These are phyloP conservation scores for Solanum hybrid DNA, from an alignment of 305 asterid genomes.

Conservation along the genomic window DNA sequence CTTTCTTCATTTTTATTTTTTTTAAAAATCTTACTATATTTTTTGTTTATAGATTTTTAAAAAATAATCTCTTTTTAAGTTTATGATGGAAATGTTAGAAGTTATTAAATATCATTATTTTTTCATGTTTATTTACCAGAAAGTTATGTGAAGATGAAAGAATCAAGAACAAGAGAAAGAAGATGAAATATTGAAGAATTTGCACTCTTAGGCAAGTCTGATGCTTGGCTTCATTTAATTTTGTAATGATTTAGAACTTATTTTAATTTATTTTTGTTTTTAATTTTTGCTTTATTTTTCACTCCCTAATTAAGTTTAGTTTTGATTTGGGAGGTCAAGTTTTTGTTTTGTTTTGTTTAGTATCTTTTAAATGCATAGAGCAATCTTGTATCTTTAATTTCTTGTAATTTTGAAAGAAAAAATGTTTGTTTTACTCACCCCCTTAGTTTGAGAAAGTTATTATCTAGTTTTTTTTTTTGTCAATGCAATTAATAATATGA, in stretches of 20 bases:
- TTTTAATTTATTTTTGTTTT: background rate
- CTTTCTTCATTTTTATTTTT: background rate
- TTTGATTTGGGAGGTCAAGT: background rate
- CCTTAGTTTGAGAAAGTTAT: background rate
- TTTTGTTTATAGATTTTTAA: too few relatives aligned
- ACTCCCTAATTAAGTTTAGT: background rate
- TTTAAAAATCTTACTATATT: background rate
- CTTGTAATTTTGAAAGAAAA: background rate
- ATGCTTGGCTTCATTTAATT: constrained; percentile 50
- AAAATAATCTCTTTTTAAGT: background rate
- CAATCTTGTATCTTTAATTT: background rate
- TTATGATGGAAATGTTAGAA: too few relatives aligned
- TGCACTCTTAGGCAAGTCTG: constrained; percentile 77
- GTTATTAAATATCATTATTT: background rate
- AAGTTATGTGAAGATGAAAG: constrained; percentile 9
- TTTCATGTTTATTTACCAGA: background rate
- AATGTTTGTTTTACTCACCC: background rate
- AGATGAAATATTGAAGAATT: constrained; percentile 26
- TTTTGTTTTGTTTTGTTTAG: background rate
- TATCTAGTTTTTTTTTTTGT: background rate
- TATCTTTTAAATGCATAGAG: background rate
- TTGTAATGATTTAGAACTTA: background rate
- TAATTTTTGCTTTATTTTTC: background rate
- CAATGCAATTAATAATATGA: background rate
- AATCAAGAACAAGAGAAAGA: constrained; percentile 14